Conservation (phyloP, 768 basidiomycete genomes). For the Suillus placidus region DNA sequence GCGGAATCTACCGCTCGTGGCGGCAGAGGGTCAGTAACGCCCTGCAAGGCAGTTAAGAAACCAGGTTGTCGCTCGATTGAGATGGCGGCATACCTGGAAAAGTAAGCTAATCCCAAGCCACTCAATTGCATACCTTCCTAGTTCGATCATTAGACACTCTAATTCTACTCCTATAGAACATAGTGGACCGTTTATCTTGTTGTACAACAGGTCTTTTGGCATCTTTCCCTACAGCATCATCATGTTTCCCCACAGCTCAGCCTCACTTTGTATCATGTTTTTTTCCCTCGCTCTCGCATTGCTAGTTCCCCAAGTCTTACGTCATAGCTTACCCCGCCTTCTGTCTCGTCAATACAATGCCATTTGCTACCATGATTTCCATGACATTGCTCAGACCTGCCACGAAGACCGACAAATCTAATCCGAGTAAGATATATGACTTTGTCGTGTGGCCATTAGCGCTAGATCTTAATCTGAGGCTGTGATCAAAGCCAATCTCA, state of each 20-base stretch:
- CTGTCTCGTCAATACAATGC: neutral
- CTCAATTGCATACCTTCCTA: conserved; percentile 23
- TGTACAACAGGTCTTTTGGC: conserved; percentile 14
- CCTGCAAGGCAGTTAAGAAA: conserved; percentile 37
- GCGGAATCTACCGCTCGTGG: conserved; percentile 72
- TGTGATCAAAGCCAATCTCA: conserved; percentile 5
- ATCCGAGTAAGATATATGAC: neutral
- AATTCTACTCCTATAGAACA: conserved; percentile 16
- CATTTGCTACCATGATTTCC: neutral
- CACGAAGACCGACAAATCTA: neutral
- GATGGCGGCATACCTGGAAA: conserved; percentile 15
- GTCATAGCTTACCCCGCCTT: neutral
- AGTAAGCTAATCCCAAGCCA: conserved; percentile 17
- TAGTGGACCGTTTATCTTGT: conserved; percentile 19
- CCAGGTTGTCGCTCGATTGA: conserved; percentile 14
- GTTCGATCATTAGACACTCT: conserved; percentile 20
- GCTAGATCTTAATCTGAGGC: conserved; percentile 7
- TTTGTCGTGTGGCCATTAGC: neutral
- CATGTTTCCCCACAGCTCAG: conserved; percentile 5
- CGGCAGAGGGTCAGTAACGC: conserved; percentile 53
- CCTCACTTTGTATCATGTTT: conserved; percentile 9
- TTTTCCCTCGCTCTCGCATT: neutral
- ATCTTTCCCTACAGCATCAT: conserved; percentile 12
- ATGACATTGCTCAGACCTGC: neutral
- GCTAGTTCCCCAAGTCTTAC: neutral